Percentiles rank a stretch among this genome's conserved stretches.
These are phyloP conservation scores for Amanita jacksonii DNA, from an alignment of 768 basidiomycete genomes.

Conservation along the genomic window DNA sequence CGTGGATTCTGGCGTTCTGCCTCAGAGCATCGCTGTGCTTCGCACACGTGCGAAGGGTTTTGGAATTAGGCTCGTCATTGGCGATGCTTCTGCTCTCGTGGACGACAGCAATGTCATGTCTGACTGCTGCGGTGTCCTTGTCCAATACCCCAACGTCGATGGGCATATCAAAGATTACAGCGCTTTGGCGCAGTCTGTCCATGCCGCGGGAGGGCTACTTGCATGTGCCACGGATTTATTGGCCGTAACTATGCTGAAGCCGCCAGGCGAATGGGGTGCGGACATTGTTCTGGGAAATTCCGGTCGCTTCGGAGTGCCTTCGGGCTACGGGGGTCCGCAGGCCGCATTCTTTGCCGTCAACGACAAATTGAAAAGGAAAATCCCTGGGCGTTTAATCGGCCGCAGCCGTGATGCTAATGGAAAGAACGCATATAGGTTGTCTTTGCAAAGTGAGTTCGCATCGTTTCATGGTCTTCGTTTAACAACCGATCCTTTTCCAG, in stretches of 20 bases:
- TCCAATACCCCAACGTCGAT: constrained; percentile 92
- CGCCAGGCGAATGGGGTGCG: constrained; percentile 98
- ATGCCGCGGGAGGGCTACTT: constrained; percentile 70
- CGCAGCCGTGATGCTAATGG: constrained; percentile 80
- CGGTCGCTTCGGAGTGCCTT: constrained; percentile 92
- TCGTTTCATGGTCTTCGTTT: neutral
- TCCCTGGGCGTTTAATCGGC: constrained; percentile 97
- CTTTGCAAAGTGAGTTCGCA: constrained; percentile 73
- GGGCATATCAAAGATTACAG: constrained; percentile 73
- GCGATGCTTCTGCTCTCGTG: constrained; percentile 43
- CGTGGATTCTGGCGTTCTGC: constrained; percentile 73
- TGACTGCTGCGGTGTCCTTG: constrained; percentile 76
- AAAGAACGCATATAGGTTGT: constrained; percentile 82
- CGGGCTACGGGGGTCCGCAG: constrained; percentile 96
- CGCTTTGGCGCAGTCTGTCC: constrained; percentile 54
- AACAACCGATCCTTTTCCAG: constrained; percentile 27
- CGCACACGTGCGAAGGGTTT: constrained; percentile 89
- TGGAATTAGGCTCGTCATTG: constrained; percentile 72
- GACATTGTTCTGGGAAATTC: constrained; percentile 95
- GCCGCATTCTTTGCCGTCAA: constrained; percentile 95
- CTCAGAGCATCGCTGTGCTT: constrained; percentile 87
- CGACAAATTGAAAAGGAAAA: constrained; percentile 89
- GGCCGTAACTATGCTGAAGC: constrained; percentile 85
- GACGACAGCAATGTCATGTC: constrained; percentile 42
- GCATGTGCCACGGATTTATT: constrained; percentile 88